phyloP scores from a whole-genome alignment of 768 basidiomycete species.

The Tylopilus sp. region DNA sequence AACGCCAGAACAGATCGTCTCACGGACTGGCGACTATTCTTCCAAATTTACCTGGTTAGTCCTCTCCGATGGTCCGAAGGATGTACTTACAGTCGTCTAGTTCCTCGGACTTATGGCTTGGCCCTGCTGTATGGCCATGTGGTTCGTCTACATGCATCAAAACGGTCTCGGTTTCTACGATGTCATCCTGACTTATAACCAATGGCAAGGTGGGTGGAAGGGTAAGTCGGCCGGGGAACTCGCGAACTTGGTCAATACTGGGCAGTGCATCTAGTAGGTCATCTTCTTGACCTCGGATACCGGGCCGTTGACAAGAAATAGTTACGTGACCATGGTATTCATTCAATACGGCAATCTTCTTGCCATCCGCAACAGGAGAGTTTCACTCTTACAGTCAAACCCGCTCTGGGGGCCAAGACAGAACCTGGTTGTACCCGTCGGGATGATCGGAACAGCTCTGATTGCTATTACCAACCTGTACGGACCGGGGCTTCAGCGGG shows the following conservation, averaged over 20 bases:
- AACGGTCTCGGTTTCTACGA: slow-evolving; percentile 37
- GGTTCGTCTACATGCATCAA: slow-evolving; percentile 37
- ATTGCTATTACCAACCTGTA: slow-evolving; percentile 44
- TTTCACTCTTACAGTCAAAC: slow-evolving; percentile 42
- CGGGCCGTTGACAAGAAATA: slow-evolving; percentile 9
- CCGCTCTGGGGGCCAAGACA: slow-evolving; percentile 45
- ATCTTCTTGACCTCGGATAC: neutral
- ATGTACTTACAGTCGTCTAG: slow-evolving; percentile 19
- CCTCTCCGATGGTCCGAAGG: neutral
- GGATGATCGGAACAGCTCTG: slow-evolving; percentile 40
- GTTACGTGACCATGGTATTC: slow-evolving; percentile 48
- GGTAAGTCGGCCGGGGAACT: slow-evolving; percentile 31
- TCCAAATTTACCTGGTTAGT: slow-evolving; percentile 46
- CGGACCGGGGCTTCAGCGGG: slow-evolving; percentile 40
- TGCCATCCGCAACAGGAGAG: slow-evolving; percentile 42
- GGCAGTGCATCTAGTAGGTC: slow-evolving; percentile 46
- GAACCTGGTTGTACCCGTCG: slow-evolving; percentile 37
- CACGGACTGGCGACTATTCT: slow-evolving; percentile 46
- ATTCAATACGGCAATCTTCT: slow-evolving; percentile 43
- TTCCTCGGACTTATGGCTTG: slow-evolving; percentile 46
- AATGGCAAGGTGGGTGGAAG: slow-evolving; percentile 37
- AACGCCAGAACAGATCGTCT: slow-evolving; percentile 48
- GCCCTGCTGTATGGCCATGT: slow-evolving; percentile 44
- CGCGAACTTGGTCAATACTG: slow-evolving; percentile 35
- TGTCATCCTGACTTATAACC: slow-evolving; percentile 40